A percentile compares a stretch with the other conserved stretches of the same genome.
These are phyloP conservation scores for Pseudogymnoascus sp. DNA, from an alignment of 2,329 filamentous ascomycete genomes.

Conservation along the genomic window DNA sequence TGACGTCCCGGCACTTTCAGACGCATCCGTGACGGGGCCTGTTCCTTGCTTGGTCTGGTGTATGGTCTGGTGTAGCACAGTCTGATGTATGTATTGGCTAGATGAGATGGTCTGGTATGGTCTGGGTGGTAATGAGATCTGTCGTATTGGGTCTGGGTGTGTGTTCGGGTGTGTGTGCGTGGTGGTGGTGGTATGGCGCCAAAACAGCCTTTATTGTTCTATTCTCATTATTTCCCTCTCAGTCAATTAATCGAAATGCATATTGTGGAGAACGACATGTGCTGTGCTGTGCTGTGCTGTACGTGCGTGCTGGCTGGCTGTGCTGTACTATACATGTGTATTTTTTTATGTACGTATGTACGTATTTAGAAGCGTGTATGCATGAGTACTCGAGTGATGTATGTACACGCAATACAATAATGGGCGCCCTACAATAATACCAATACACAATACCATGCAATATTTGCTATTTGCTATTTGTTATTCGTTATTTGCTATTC, in stretches of 20 bases:
- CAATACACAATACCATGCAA: not conserved
- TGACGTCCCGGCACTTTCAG: slow-evolving; percentile 5
- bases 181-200: not conserved
- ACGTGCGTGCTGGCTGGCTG: not conserved
- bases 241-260: not conserved
- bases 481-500: not conserved
- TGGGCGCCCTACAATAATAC: no score
- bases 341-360: not conserved
- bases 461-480: not conserved
- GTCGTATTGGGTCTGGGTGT: not conserved
- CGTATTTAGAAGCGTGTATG: not conserved
- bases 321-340: not conserved
- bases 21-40: not conserved
- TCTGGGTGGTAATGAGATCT: not conserved
- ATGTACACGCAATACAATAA: not conserved
- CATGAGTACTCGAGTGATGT: not conserved
- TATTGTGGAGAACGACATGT: not conserved
- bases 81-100: not conserved
- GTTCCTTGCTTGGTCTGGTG: slow-evolving; percentile 2
- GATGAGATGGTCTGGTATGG: not conserved
- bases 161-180: not conserved
- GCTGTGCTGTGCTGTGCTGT: not conserved
- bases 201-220: not conserved
- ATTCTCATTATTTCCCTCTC: not conserved
- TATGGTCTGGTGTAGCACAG: not conserved